Evolutionary conservation across 345 rosid genomes (phyloP).

Genomic region (Bruguiera sexangula): DNA sequence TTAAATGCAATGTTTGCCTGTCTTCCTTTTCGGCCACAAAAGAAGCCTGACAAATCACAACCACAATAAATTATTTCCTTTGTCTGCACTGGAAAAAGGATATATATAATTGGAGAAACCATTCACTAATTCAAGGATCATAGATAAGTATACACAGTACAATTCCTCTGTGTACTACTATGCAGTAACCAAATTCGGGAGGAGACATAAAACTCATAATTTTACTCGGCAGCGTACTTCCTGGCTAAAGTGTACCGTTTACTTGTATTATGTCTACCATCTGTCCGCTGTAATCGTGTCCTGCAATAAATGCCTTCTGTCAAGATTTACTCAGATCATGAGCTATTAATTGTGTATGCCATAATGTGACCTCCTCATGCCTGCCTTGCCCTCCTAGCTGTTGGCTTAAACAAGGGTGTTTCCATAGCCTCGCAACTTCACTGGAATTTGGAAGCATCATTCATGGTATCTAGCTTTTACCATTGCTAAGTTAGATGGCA

Average conservation of each 20-base stretch:
- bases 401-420: no score
- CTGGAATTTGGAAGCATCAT: no score
- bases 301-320: background rate
- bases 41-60: background rate
- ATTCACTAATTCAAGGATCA: no score
- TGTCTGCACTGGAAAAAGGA: conserved; percentile 8
- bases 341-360: no score
- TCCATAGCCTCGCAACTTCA: no score
- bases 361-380: no score
- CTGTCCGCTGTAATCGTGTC: background rate
- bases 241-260: conserved; percentile 10
- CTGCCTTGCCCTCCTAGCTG: no score
- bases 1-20: conserved; percentile 14
- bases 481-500: no score
- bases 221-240: background rate
- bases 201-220: background rate
- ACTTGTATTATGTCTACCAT: background rate
- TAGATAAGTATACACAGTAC: no score
- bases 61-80: background rate
- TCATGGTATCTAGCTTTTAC: no score
- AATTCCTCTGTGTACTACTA: no score
- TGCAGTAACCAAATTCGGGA: no score
- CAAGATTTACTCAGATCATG: conserved; percentile 1
- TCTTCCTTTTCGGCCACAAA: conserved; percentile 25
- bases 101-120: background rate